A percentile compares a stretch with the other conserved stretches of the same genome.
Conservation (phyloP, 2,329 filamentous ascomycete genomes). For the Neoarthrinium moseri region DNA sequence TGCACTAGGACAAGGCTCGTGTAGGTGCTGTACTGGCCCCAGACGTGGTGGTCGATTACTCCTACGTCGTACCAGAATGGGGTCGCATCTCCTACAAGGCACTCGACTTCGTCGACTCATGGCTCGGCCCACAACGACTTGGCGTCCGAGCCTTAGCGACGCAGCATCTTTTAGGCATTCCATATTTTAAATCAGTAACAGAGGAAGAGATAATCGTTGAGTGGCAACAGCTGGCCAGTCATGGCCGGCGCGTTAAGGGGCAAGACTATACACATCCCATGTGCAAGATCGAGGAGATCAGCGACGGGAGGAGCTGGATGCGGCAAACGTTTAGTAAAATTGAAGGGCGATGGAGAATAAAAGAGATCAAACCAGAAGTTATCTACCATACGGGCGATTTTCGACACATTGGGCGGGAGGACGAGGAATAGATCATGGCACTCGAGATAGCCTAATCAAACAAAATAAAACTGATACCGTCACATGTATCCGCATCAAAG, state of each 20-base stretch:
- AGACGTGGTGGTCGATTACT: neutral
- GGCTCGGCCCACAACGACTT: neutral
- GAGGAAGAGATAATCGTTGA: constrained; percentile 3
- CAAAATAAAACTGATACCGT: too few relatives aligned
- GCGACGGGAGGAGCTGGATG: constrained; percentile 5
- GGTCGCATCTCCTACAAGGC: neutral
- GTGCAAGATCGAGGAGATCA: constrained; percentile 1
- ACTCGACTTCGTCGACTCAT: neutral
- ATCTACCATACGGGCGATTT: constrained; percentile 6
- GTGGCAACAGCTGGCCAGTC: constrained; percentile 6
- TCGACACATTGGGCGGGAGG: neutral
- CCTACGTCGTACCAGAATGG: neutral
- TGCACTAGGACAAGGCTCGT: constrained; percentile 3
- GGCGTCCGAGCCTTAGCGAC: constrained; percentile 3
- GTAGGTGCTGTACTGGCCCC: neutral
- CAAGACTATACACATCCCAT: neutral
- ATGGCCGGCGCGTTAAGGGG: neutral
- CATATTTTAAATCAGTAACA: constrained; percentile 3
- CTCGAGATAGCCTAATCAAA: too few relatives aligned
- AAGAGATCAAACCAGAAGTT: neutral
- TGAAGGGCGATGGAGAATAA: neutral
- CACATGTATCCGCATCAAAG: too few relatives aligned
- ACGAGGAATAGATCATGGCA: neutral
- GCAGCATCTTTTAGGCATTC: constrained; percentile 4
- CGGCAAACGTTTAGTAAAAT: constrained; percentile 1